phyloP scores from a whole-genome alignment of 257 asterid genomes.

The Solanum etuberosum region DNA sequence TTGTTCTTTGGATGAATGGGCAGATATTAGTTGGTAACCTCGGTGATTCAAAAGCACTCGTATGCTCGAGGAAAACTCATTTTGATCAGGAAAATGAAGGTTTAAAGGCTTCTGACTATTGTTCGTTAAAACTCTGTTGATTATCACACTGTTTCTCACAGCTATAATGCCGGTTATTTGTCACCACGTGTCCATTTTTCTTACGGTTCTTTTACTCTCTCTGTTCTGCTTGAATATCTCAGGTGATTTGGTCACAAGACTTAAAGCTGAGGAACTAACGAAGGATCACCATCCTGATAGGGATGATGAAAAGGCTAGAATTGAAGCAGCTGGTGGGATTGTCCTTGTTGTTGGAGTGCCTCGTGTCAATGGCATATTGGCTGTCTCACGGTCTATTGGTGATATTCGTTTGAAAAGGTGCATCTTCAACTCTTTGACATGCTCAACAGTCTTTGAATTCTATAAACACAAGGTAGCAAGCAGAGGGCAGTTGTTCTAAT shows the following conservation, averaged over 20 bases:
- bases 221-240: background rate
- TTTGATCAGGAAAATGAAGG: constrained; percentile 27
- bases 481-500: background rate
- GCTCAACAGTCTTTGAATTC: background rate
- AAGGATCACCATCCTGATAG: constrained; percentile 59
- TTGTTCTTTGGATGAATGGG: constrained; percentile 36
- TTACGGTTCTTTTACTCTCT: background rate
- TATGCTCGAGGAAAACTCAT: constrained; percentile 31
- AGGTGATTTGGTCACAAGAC: constrained; percentile 13
- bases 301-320: constrained; percentile 65
- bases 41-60: constrained; percentile 71
- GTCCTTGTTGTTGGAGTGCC: constrained; percentile 34
- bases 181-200: background rate
- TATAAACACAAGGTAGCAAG: background rate
- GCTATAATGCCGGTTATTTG: background rate
- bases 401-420: constrained; percentile 47
- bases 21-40: constrained; percentile 41
- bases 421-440: background rate
- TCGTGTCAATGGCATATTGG: constrained; percentile 67
- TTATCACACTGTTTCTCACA: background rate
- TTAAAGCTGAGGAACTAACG: constrained; percentile 48
- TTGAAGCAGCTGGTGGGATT: constrained; percentile 32
- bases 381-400: constrained; percentile 71
- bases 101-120: background rate
- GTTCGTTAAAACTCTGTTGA: background rate